A percentile compares a stretch with the other conserved stretches of the same genome.
phyloP scores from a whole-genome alignment of 768 basidiomycete genomes.

The Rhodocollybia butyracea region DNA sequence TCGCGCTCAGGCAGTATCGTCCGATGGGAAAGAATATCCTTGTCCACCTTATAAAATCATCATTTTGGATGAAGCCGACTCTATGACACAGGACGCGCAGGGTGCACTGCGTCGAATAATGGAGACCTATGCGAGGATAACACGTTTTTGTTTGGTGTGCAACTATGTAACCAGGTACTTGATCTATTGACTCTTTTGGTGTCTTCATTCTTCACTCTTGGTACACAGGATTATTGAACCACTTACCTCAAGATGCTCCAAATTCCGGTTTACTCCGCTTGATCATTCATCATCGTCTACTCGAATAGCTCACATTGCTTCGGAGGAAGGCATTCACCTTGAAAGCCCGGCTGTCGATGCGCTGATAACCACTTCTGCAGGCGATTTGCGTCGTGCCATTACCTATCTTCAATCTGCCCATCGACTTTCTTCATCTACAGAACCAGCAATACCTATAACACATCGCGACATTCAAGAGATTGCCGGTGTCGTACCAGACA shows the following conservation, averaged over 20 bases:
- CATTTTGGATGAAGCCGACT: slow-evolving; percentile 98
- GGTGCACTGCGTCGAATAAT: slow-evolving; percentile 96
- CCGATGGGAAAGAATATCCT: slow-evolving; percentile 82
- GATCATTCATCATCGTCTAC: slow-evolving; percentile 72
- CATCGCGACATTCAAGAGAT: slow-evolving; percentile 89
- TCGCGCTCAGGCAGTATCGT: slow-evolving; percentile 68
- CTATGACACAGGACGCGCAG: slow-evolving; percentile 99
- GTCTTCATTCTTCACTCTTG: background rate
- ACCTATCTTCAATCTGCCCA: slow-evolving; percentile 97
- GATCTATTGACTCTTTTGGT: background rate
- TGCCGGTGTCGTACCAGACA: slow-evolving; percentile 87
- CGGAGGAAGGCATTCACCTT: slow-evolving; percentile 65
- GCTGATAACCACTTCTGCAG: slow-evolving; percentile 78
- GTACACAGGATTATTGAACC: slow-evolving; percentile 90
- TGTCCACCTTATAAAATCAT: slow-evolving; percentile 99
- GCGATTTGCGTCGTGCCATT: slow-evolving; percentile 94
- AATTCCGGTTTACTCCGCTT: slow-evolving; percentile 96
- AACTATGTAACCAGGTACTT: slow-evolving; percentile 95
- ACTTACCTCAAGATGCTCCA: slow-evolving; percentile 96
- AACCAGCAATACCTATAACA: slow-evolving; percentile 72
- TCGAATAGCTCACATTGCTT: slow-evolving; percentile 79
- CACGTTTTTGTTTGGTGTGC: slow-evolving; percentile 96
- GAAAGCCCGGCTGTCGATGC: slow-evolving; percentile 58
- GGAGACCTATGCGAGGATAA: slow-evolving; percentile 98
- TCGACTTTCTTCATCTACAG: slow-evolving; percentile 73